Evolutionary conservation across 768 basidiomycete genomes (phyloP).

Genomic region (Lentinula raphanica): DNA sequence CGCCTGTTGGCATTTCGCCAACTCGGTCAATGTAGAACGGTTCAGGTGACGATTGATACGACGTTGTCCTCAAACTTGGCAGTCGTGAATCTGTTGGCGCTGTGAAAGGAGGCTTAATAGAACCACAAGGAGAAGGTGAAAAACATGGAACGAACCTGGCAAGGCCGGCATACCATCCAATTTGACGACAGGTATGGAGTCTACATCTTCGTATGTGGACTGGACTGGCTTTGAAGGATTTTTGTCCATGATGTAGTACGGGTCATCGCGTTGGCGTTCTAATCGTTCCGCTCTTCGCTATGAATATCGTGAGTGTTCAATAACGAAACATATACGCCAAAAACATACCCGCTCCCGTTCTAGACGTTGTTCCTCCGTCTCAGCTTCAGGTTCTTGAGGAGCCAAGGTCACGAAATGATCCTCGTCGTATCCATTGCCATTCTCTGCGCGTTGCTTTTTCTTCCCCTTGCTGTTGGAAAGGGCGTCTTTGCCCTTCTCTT

Average conservation of each 20-base stretch:
- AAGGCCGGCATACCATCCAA: slow-evolving; percentile 67
- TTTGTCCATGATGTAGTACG: slow-evolving; percentile 83
- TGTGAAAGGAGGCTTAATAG: slow-evolving; percentile 10
- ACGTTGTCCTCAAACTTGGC: slow-evolving; percentile 39
- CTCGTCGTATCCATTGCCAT: slow-evolving; percentile 9
- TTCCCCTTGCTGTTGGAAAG: slow-evolving; percentile 25
- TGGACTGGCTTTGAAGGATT: slow-evolving; percentile 30
- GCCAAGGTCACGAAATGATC: slow-evolving; percentile 25
- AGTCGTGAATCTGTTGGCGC: slow-evolving; percentile 29
- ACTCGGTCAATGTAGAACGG: slow-evolving; percentile 64
- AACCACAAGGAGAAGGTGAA: background rate
- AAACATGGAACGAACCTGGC: slow-evolving; percentile 26
- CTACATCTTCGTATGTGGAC: slow-evolving; percentile 52
- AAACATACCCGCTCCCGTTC: slow-evolving; percentile 58
- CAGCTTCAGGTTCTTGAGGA: slow-evolving; percentile 32
- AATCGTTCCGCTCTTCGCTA: slow-evolving; percentile 74
- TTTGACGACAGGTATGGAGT: slow-evolving; percentile 86
- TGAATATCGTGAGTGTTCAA: background rate
- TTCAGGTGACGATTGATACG: slow-evolving; percentile 35
- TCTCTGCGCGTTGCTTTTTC: slow-evolving; percentile 27
- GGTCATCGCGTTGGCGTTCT: slow-evolving; percentile 78
- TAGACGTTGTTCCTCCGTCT: slow-evolving; percentile 54
- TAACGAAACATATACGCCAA: background rate
- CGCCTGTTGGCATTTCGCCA: slow-evolving; percentile 84
- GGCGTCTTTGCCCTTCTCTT: slow-evolving; percentile 26